These are phyloP conservation scores for Canavalia ensiformis DNA, from an alignment of 306 rosid genomes.

Conservation along the genomic window DNA sequence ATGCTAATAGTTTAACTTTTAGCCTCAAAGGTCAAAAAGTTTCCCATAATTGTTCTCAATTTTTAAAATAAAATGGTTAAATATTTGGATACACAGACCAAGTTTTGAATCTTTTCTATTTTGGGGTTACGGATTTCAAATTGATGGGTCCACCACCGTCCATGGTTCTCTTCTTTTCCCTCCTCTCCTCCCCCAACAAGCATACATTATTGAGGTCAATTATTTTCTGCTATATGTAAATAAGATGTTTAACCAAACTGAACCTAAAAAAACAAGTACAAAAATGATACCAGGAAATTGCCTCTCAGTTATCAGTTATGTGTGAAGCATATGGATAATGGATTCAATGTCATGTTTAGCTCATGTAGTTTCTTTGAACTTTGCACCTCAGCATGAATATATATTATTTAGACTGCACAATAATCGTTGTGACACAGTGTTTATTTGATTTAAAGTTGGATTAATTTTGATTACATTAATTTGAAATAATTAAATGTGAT, in stretches of 20 bases:
- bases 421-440: not conserved
- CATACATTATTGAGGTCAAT: constrained; percentile 28
- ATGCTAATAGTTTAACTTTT: not conserved
- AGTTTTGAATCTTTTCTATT: not conserved
- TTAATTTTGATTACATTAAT: too few relatives aligned
- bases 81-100: not conserved
- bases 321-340: not conserved
- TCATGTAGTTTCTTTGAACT: not conserved
- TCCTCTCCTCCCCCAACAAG: constrained; percentile 28
- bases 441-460: too few relatives aligned
- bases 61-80: not conserved
- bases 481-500: too few relatives aligned
- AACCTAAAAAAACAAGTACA: not conserved
- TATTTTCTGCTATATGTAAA: not conserved
- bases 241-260: constrained; percentile 2
- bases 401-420: not conserved
- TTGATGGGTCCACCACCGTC: constrained; percentile 28
- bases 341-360: not conserved
- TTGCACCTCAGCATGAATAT: constrained; percentile 3
- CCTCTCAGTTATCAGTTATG: not conserved
- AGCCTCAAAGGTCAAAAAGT: constrained; percentile 49
- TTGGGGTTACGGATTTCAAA: not conserved
- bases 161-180: not conserved
- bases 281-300: not conserved
- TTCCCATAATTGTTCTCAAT: not conserved